Evolutionary conservation across 148 eudicot genomes (phyloP), one percentile per base, ranked within the genome.

Genomic region (Oxyria digyna): DNA sequence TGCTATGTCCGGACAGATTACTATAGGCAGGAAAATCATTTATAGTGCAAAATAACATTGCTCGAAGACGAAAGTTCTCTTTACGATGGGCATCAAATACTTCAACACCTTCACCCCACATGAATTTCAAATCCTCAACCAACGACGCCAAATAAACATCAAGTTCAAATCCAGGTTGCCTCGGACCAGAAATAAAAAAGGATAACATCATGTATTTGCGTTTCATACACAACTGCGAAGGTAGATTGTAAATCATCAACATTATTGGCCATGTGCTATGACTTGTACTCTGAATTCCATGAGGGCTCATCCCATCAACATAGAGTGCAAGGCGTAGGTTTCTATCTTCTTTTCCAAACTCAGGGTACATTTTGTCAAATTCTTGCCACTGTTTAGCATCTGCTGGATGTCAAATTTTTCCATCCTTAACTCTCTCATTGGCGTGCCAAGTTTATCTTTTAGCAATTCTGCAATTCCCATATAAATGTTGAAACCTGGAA

Each of bases 191-290:
- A 40, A 74, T 74, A 1, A 78, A 15, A 15, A 74, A 29, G 8
- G 78, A 14, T 42, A 78, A 31, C 48, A 81, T 69, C 13, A 78
- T 73, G 42, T 46, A 78, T 24, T 65, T 73, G 31, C 76, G 54
- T 26, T 78, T 73, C 78, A 78, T 74, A 62, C 75, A 68, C 32
- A 81, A 42, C 62, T 27, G 31, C 10, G 78, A 68, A 2, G 79
- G 68, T 2, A 81, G 46, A 21, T 77, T 81, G 43, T 73, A 73
- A 1, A 42, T 48, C 7, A 65, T 14, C 10, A 81, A 29, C 3
- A 78, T 17, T 3, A 78, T 37, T 0, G 67, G 78, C 79, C 81
- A 81, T 1, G 48, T 43, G 12, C 68, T 78, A 68, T 81, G 45
- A 8, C 13, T 6, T 35, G 23, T 57, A 17, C 46, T 62, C 6